Base-by-base conservation (phyloP, 2,329 filamentous ascomycete species). In the Aspergillus candidus region DNA sequence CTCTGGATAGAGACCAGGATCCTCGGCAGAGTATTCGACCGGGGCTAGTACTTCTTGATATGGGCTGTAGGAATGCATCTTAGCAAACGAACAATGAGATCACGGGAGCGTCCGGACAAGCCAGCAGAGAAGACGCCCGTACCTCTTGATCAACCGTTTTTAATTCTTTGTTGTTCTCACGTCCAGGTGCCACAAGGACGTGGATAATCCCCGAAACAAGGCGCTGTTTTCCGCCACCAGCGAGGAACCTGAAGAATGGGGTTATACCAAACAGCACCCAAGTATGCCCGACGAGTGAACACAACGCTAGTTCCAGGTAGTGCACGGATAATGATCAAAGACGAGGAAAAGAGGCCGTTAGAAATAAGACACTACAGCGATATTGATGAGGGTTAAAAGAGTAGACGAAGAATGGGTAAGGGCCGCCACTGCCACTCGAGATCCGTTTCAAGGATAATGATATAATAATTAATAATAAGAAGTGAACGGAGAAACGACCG, bases 221-320 rank as follows among this genome's bases (percentile, higher is more conserved):
- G 38, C 38, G 38, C 32, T 40, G 40, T 35, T 38, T 41, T 29
- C 35, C 37, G 42, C 42, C 37, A 44, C 42, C 30, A 39, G 32
- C 17, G 32, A 39, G 31, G 38, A 38, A 44, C 32, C 37, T 39
- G 5, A 35, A 27, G 32, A 33, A 35, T 35, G 36, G 32, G 42
- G 35, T 29, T 12, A 34, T 18, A 12, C 41, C 18, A 18, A 35
- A 38, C 7, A 35, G 17, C 7, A 35, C 33, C 32, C 35, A 11
- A 33, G 41, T 34, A 38, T 38, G 30, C 32, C 33, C 35, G 18
- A 27, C 22, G 22, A 27, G 22, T 27, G 22, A 27, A 27, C 22
- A 27, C 22, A 27, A 6, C 22, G 22, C 22, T 27, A 27, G 22
- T 27, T 27, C 22, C 22, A 27, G 22, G 7, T 27, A 7, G 22